Evolutionary conservation across 768 basidiomycete species (phyloP), one percentile per base, ranked within the genome.

Genomic region (Lyophyllum shimeji): DNA sequence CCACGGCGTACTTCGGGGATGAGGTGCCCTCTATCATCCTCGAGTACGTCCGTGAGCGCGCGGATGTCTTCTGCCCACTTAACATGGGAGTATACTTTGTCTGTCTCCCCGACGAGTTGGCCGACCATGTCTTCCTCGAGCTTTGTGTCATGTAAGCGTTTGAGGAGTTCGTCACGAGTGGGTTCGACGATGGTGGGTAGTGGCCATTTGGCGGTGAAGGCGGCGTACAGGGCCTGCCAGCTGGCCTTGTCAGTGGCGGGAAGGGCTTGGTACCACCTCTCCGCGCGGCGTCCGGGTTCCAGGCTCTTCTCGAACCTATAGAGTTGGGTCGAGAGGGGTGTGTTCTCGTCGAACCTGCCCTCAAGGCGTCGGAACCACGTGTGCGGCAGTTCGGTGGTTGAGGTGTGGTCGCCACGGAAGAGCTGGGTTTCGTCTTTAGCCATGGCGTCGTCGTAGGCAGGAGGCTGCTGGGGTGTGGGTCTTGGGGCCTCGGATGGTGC

Each of bases 31-130:
- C 20, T 18, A 21, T 50, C 34, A 24, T 50, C 49, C 2, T 50
- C 49, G n/a, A 50, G 34, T 23, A 34, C 21, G 21, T 50, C 23
- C 15, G 49, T 37, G n/a, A 50, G 2, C 13, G 20, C 34, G 18
- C 34, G 49, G 21, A 52, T 31, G 3, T 52, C 43, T 18, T 25
- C 12, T 5, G 51, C 51, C 51, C 51, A 52, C 18, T 43, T 33
- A 2, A 52, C 43, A 27, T 52, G 51, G 11, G 51, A 3, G 40
- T 52, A 52, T 17, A 45, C 31, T 27, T 52, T 52, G 27, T 52
- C 51, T 1, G 43, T n/a, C 8, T 52, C 51, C 1, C 40, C 51
- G 2, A 52, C 43, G 2, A 52, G 24, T n/a, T 27, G 18, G 25
- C 51, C 40, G 2, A 52, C 7, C 3, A 18, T 25, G 3, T 25